Base-by-base conservation (phyloP, 306 rosid genomes). In the Medicago truncatula region DNA sequence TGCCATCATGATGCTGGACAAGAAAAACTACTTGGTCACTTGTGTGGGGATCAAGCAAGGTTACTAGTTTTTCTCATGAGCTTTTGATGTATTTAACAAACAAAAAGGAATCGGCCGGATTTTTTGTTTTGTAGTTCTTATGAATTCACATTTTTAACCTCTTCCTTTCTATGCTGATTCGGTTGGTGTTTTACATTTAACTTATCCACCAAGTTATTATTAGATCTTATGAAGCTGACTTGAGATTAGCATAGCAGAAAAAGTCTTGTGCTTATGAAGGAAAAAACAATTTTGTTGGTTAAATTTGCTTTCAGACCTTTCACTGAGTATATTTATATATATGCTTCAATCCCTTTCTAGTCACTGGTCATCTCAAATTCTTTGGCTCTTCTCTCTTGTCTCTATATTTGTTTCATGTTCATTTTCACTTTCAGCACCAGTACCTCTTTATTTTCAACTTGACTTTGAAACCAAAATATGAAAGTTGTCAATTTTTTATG, bases 1-100 rank as follows among this genome's bases (percentile, higher is more conserved):
- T 53, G 18, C 69, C 87, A 65, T 80, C 76, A 76, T 76, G 44
- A 60, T 67, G 57, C 7, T 47, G 20, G 15, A 70, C 40, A 76
- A 58, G 40, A 75, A 50, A 49, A 59, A 39, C 14, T 9, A n/a
- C 25, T 74, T 68, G 38, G 4, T 31, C 13, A 39, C 78, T 31
- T 34, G 17, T 67, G 41, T 31, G 49, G 31, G 31, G 31, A 50
- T 70, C 46, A 50, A 28, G 7, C 14, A 47, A 52, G 54, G 15
- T 41, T 43, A 13, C 1, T 44, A 36, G 70, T 17, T 40, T 41
- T 71, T 70, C 41, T 67, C 39, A 20, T 47, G 63, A 76, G 62
- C 28, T 21, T 56, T 76, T 61, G 25, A 53, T 70, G 23, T 56
- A 21, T 73, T 20, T 9, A 43, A 54, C 78, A 63, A 56, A 67